Evolutionary conservation across 1,284 basidiomycete genomes (phyloP), one percentile per base, ranked within the genome.

Genomic region (Ceratorhiza oryzae-sativae): DNA sequence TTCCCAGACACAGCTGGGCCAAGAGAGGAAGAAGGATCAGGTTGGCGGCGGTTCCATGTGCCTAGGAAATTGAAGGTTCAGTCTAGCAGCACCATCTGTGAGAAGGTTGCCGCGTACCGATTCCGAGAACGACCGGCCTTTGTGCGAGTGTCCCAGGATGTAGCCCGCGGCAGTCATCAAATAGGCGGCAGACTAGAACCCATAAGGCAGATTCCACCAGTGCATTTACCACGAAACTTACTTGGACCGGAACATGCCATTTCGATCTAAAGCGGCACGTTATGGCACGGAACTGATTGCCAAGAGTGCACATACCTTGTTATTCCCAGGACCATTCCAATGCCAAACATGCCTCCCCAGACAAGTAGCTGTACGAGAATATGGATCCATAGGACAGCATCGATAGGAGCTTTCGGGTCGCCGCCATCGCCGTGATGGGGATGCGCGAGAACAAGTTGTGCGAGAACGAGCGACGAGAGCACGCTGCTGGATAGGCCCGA

Each of bases 221-320:
- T 39, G 6, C 46, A 48, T 27, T 30, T 32, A 51, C 46, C 62
- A 23, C 25, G 68, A 72, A 62, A 78, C 81, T 55, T 72, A 91
- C 89, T 82, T 95, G 93, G 1, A 95, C 79, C 3, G 93, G 93
- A 51, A 95, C 92, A 80, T 95, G 93, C 88, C 91, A 95, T 78
- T 87, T 85, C 79, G 82, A 83, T 58, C 82, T 82, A 45, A 32
- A 42, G 32, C n/a, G 27, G 20, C 51, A 46, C 25, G 15, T 41
- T 56, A n/a, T 56, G 27, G 12, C 34, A 15, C 9, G 41, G 23
- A 56, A 23, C n/a, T 48, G 39, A 18, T 18, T 46, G 77, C 74
- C 18, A 12, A 18, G 32, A 55, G 30, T 13, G 27, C 32, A 25
- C 63, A 20, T 87, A 93, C 78, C 90, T 86, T 8, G 89, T 85